A percentile compares a stretch with the other conserved stretches of the same genome.
Evolutionary conservation across 495 filamentous ascomycete genomes (phyloP).

Genomic region (Letharia lupina): DNA sequence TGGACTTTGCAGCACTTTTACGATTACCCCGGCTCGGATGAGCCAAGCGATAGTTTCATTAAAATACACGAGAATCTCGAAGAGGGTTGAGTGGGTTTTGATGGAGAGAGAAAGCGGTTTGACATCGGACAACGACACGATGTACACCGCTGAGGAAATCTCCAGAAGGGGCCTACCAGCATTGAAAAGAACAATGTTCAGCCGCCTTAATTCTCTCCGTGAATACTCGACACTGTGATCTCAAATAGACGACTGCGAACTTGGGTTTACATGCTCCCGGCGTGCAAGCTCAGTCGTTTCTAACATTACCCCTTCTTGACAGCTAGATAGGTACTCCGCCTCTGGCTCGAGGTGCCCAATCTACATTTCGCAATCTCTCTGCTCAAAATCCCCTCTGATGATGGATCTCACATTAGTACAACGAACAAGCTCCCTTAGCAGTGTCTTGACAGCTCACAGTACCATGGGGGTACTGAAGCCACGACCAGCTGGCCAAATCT

Average conservation of each 20-base stretch:
- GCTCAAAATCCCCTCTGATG: neutral
- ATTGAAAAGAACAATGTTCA: neutral
- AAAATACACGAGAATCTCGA: neutral
- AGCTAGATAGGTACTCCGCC: neutral
- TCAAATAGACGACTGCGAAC: neutral
- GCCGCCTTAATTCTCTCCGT: neutral
- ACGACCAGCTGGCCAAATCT: neutral
- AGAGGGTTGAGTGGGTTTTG: neutral
- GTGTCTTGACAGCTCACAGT: neutral
- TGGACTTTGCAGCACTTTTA: conserved; percentile 2
- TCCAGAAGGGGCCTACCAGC: neutral
- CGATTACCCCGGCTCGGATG: conserved; percentile 16
- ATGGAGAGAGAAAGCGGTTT: neutral
- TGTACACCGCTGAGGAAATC: neutral
- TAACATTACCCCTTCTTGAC: neutral
- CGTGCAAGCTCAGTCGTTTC: neutral
- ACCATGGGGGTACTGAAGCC: neutral
- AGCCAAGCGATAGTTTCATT: conserved; percentile 13
- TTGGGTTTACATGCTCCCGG: neutral
- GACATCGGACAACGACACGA: neutral
- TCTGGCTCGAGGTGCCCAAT: neutral
- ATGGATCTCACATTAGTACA: neutral
- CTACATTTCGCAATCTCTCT: neutral
- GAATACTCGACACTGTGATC: no score
- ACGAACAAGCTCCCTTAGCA: neutral